A percentile compares a stretch with the other conserved stretches of the same genome.
Evolutionary conservation across 345 rosid genomes (phyloP).

Genomic region (Jatropha curcas): DNA sequence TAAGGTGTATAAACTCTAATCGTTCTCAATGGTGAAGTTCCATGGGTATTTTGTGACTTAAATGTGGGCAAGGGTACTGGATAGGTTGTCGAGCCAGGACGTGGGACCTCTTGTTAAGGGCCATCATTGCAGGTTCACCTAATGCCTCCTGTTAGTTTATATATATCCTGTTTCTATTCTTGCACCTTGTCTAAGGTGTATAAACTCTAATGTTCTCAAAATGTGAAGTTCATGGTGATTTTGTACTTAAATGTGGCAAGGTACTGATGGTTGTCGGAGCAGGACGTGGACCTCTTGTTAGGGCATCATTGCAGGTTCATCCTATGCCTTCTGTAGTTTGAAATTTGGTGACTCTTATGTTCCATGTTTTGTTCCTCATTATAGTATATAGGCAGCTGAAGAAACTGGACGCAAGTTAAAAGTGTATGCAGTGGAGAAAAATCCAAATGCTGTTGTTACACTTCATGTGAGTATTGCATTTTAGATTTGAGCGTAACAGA

Average conservation of each 20-base stretch:
- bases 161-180: neutral
- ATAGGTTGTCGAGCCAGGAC: constrained; percentile 99
- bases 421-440: constrained; percentile 96
- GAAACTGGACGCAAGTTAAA: constrained; percentile 83
- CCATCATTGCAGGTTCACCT: constrained; percentile 81
- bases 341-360: constrained; percentile 18
- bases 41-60: neutral
- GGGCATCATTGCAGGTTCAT: constrained; percentile 92
- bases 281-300: constrained; percentile 97
- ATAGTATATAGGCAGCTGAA: constrained; percentile 77
- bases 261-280: constrained; percentile 99
- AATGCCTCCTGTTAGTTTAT: constrained; percentile 22
- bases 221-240: constrained; percentile 5
- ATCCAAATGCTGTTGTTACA: constrained; percentile 97
- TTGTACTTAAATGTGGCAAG: constrained; percentile 34
- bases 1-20: constrained; percentile 6
- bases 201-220: constrained; percentile 5
- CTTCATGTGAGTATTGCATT: constrained; percentile 71
- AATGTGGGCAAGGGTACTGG: constrained; percentile 66
- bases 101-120: constrained; percentile 99
- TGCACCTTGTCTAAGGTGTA: neutral
- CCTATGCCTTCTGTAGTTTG: constrained; percentile 20
- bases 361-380: constrained; percentile 15
- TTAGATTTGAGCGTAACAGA: neutral
- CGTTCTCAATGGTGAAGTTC: neutral